Evolutionary conservation across 768 basidiomycete species (phyloP).

Genomic region (Tubosaeta brunneosetosa): DNA sequence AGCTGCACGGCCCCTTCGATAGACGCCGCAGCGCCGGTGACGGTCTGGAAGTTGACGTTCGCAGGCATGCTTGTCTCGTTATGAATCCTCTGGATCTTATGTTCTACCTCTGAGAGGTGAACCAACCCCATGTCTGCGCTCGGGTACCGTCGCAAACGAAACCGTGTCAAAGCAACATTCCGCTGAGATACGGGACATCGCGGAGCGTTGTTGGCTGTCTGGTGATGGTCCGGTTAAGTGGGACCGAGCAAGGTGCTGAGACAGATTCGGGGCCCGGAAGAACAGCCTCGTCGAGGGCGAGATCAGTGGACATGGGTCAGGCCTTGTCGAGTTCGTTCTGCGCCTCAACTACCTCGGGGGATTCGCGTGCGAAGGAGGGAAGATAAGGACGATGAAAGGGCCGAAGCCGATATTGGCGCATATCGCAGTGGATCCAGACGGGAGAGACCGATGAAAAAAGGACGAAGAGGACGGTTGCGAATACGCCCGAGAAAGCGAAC

Average conservation of each 20-base stretch:
- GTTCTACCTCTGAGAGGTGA: too few species aligned
- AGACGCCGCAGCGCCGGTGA: too few species aligned
- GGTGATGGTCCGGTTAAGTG: constrained; percentile 14
- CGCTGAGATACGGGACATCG: constrained; percentile 44
- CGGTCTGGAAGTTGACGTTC: too few species aligned
- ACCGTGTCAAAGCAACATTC: too few species aligned
- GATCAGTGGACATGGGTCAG: constrained; percentile 18
- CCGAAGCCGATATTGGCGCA: constrained; percentile 84
- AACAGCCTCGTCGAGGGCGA: constrained; percentile 5
- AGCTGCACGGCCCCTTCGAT: too few species aligned
- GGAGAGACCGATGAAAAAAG: too few species aligned
- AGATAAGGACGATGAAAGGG: constrained; percentile 81
- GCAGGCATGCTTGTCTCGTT: too few species aligned
- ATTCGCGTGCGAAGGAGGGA: constrained; percentile 58
- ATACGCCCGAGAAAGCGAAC: constrained; percentile 43
- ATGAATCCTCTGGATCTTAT: too few species aligned
- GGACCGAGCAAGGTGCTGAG: constrained; percentile 36
- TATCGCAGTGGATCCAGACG: too few species aligned
- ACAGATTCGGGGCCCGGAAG: constrained; percentile 24
- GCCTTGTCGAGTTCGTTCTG: constrained; percentile 39
- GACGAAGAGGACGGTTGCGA: too few species aligned
- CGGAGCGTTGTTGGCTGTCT: constrained; percentile 49
- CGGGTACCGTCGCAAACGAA: too few species aligned
- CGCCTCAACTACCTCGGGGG: constrained; percentile 28
- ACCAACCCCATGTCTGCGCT: too few species aligned